Base-by-base conservation (phyloP, 345 rosid species). In the Hibiscus mutabilis region DNA sequence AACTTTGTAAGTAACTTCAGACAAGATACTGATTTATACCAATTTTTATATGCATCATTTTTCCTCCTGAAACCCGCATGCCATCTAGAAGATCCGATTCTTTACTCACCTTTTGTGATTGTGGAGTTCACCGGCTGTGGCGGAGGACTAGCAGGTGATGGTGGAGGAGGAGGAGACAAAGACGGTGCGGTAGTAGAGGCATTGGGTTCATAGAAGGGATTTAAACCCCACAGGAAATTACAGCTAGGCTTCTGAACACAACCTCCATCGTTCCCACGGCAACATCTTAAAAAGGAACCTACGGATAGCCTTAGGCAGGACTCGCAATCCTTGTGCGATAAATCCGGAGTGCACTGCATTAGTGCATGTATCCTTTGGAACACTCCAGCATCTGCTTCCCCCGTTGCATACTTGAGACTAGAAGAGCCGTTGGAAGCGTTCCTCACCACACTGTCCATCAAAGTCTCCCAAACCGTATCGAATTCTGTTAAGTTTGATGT, bases 321-420 rank as follows among this genome's bases (percentile, higher is more conserved):
- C 1, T 33, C 60, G n/a, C 89, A 87, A 21, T 81, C 77, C 25
- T 25, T 18, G 13, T 31, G 33, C 0, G 84, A 73, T 27, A 87
- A 7, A 57, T 89, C 91, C 12, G 92, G 85, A 10, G 82, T 82
- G 73, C 96, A 87, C 60, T 86, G 86, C 82, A 77, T 79, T 35
- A 78, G 6, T 19, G 82, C 71, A 63, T 82, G 80, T 6, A 84
- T 79, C 37, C 27, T 85, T 6, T 25, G 0, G 57, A 68, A 68
- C 2, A 2, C 18, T 4, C 73, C 58, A 25, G 77, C 4, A 15
- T 52, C 51, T 0, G 77, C 67, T 60, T 82, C 80, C 44, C 77
- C 85, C 5, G 79, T 76, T 5, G 71, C 83, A 60, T 59, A 85
- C 73, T 84, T 82, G 12, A 72, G 81, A 49, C 5, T 72, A 4